A percentile compares a stretch with the other conserved stretches of the same genome.
phyloP scores from a whole-genome alignment of 2,329 filamentous ascomycete species.

The Ceratocystis variospora region DNA sequence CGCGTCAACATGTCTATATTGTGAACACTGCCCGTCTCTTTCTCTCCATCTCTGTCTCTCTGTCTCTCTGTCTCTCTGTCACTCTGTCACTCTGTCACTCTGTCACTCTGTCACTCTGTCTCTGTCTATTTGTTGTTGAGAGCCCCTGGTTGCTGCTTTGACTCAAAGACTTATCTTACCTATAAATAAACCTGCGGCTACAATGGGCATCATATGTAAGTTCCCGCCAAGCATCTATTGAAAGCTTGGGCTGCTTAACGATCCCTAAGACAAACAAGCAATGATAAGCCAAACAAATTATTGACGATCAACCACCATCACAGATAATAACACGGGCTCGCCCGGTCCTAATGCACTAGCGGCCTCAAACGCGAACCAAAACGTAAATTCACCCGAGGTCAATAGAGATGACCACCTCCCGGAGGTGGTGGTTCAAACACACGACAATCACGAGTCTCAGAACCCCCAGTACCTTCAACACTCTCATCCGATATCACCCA shows the following conservation, averaged over 20 bases:
- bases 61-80: neutral
- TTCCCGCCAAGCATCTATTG: neutral
- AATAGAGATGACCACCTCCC: slow-evolving; percentile 8
- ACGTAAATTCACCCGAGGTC: neutral
- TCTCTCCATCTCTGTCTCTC: neutral
- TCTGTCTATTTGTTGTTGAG: neutral
- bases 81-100: neutral
- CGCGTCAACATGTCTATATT: too few species aligned
- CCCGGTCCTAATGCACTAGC: neutral
- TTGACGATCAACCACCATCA: neutral
- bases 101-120: neutral
- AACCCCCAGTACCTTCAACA: too few species aligned
- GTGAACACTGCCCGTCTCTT: neutral
- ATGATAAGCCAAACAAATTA: neutral
- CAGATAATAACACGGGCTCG: neutral
- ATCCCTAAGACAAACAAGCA: neutral
- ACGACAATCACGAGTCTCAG: neutral
- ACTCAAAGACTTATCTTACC: neutral
- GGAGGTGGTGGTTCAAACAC: neutral
- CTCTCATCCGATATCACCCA: neutral
- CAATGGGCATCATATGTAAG: slow-evolving; percentile 4
- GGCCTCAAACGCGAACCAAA: neutral
- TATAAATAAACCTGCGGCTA: neutral
- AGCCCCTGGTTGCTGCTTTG: neutral
- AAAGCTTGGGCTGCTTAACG: neutral